Evolutionary conservation across 331 rosid genomes (phyloP), one percentile per base, ranked within the genome.

Genomic region (Prunus yedoensis): DNA sequence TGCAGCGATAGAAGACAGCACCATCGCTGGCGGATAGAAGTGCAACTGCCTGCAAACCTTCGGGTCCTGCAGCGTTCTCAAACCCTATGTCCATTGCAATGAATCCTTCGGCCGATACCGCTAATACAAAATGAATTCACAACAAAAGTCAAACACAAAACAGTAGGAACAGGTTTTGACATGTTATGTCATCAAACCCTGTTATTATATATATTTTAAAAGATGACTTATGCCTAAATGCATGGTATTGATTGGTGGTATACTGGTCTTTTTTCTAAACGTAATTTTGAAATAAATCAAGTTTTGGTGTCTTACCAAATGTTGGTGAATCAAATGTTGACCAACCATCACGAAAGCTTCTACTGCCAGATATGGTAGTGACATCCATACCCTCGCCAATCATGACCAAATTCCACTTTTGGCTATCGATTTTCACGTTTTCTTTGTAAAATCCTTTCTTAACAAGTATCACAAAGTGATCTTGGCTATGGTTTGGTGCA

Each of bases 321-420:
- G 77, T 78, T 16, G 73, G 27, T 10, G 73, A 1, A 49, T 63
- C 12, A 10, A 21, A 3, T 18, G 72, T 52, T 38, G 0, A 0
- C 59, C 23, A 32, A 25, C 77, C 82, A 7, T 10, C 12, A 1
- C 49, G 11, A 11, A 0, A 14, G 66, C 77, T 78, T 32, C 65
- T 30, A 32, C 52, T 71, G 7, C 77, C 81, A 14, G 72, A 35
- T 23, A 71, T 58, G 17, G n/a, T 47, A 43, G 72, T 78, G 5
- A 10, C 67, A 15, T 71, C 49, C 77, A 52, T 78, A 4, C 82
- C 82, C 70, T 78, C 81, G n/a, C 81, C 72, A 18, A 78, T 45
- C 20, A 78, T 2, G 6, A 71, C 73, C 67, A 71, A 20, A 43
- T 71, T 78, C 28, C 59, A 52, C 57, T 51, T 78, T 6, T 47